Percentiles rank a stretch among this genome's conserved stretches.
These are phyloP conservation scores for Podaxis sp. DNA, from an alignment of 768 basidiomycete genomes.

Conservation along the genomic window DNA sequence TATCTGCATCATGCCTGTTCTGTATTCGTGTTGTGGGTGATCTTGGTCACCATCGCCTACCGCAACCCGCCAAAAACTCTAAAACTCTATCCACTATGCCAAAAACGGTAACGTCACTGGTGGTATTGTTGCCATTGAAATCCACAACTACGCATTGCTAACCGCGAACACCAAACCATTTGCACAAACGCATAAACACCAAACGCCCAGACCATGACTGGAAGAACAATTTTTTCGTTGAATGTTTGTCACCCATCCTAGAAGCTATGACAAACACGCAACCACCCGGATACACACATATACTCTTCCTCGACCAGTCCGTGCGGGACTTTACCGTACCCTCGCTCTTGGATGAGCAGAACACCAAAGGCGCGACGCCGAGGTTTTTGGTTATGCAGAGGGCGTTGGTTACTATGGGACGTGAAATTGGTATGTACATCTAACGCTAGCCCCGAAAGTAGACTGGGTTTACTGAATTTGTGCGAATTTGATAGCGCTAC, in stretches of 20 bases:
- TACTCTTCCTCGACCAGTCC: slow-evolving; percentile 48
- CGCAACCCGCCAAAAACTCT: not conserved
- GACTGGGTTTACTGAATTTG: not conserved
- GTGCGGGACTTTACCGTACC: slow-evolving; percentile 57
- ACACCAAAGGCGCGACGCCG: slow-evolving; percentile 30
- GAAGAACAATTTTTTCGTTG: slow-evolving; percentile 62
- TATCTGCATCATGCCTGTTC: no score
- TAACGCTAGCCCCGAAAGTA: not conserved
- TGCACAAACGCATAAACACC: not conserved
- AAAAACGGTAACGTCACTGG: not conserved
- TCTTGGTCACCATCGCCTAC: not conserved
- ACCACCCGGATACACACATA: slow-evolving; percentile 44
- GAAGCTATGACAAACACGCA: slow-evolving; percentile 49
- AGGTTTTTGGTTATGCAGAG: slow-evolving; percentile 64
- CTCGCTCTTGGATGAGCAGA: slow-evolving; percentile 39
- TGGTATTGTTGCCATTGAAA: not conserved
- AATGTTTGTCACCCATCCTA: slow-evolving; percentile 60
- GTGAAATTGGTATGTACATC: slow-evolving; percentile 50
- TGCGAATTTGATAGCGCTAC: slow-evolving; percentile 38
- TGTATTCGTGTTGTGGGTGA: no score
- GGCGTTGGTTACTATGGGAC: slow-evolving; percentile 53
- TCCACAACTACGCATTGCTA: no score
- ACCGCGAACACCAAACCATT: not conserved
- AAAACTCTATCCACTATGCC: not conserved
- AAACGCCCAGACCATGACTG: slow-evolving; percentile 58